Evolutionary conservation across 148 eudicot genomes (phyloP), one percentile per base, ranked within the genome.

Genomic region (Silene uniflora): DNA sequence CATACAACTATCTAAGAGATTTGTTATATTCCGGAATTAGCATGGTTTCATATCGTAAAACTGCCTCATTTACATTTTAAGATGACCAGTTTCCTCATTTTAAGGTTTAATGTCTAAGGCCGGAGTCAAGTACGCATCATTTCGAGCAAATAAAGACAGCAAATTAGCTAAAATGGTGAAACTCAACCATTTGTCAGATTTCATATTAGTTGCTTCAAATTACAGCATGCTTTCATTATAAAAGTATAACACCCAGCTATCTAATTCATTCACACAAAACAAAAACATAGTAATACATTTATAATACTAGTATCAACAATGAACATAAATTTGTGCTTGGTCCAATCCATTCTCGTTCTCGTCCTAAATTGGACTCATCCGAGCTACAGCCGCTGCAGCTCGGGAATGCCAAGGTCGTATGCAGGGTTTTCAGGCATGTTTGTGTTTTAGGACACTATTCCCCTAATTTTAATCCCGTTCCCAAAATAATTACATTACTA

Each of bases 351-450:
- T 32, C 42, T 77, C 18, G 21, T 10, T 13, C 13, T 71, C 39
- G 49, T 78, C 24, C n/a, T 72, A 35, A 2, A 44, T 13, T 60
- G 16, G 16, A 19, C 25, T 21, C 39, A 22, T 10, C 69, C 49
- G 21, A 29, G 76, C 39, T 58, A 21, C 47, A 67, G 73, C 17
- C 18, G 5, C 3, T 62, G 80, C 70, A 47, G 23, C 62, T 23
- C 61, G 35, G 56, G 63, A 22, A 52, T 2, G 3, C 25, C 11
- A 14, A 60, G 22, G 19, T 7, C 68, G 0, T 67, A 25, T 2
- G n/a, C 8, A 73, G 72, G 62, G 10, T 67, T 79, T 59, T 32
- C 14, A 1, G 73, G 77, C n/a, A 79, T 79, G 73, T 67, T 73
- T 73, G 81, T 67, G 76, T 67, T 73, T 73, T n/a, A n/a, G n/a